Base-by-base conservation (phyloP, 1,139 yeast species). In the Pichiaceae sp. region DNA sequence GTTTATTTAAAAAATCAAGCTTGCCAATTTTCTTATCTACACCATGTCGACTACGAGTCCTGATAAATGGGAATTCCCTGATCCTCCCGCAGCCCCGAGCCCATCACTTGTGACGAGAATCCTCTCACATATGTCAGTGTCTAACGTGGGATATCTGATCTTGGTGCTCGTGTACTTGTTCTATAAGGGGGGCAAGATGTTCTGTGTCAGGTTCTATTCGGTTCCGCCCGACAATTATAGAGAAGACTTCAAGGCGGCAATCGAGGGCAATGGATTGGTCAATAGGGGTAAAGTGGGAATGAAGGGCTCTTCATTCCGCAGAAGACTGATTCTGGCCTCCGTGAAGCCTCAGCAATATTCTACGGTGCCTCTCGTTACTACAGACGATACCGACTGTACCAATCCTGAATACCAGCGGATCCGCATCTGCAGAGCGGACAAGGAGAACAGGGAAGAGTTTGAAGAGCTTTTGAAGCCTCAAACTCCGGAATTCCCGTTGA, bases 221-320 rank as follows among this genome's bases (percentile, higher is more conserved):
- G 65, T 71, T 3, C 77, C 78, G 3, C 63, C 71, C 11, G 64
- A 58, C 12, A 51, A 60, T 33, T 72, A 74, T 68, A 54, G 59
- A 40, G 67, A 66, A 3, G 59, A 60, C 44, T 59, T 72, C 40
- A 36, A 47, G 26, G 44, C 50, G 16, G 72, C 68, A 3, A 49
- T 60, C 17, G 48, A 60, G 35, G 59, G 62, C 2, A 63, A 50
- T 17, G 57, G 57, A 0, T 16, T 31, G 2, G 24, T 53, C 17
- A 29, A 44, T 3, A 34, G 37, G 11, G 26, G 45, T 3, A 38
- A 40, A 26, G 31, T 54, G 29, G 59, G 59, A 15, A 17, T 47
- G n/a, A 72, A 72, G 47, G 43, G 64, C 28, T 66, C 75, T 3
- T 62, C 59, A 14, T 35, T 44, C 42, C 57, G 79, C 40, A 60